These are phyloP conservation scores for Talaromyces marneffei DNA, from an alignment of 2,329 filamentous ascomycete species.

Conservation along the genomic window DNA sequence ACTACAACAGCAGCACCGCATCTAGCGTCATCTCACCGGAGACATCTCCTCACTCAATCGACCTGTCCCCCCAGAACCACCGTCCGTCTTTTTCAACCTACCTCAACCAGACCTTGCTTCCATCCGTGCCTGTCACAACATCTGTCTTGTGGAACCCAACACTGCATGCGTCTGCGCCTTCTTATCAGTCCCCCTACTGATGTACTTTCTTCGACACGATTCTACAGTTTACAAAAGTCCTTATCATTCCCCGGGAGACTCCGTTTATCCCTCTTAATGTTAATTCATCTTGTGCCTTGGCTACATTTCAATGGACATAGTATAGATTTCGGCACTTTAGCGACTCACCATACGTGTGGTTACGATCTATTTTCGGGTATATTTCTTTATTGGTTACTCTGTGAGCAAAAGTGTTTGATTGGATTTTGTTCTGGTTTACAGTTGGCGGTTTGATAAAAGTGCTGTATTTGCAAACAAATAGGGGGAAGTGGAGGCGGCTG, in stretches of 20 bases:
- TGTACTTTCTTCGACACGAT: neutral
- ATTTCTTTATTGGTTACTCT: neutral
- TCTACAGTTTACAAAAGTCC: neutral
- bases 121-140: constrained; percentile 2
- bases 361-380: neutral
- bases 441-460: neutral
- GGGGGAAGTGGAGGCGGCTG: neutral
- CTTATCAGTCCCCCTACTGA: constrained; percentile 15
- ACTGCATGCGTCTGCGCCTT: constrained; percentile 7
- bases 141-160: constrained; percentile 8
- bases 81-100: constrained; percentile 7
- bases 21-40: constrained; percentile 16
- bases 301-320: neutral
- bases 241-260: neutral
- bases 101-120: constrained; percentile 10
- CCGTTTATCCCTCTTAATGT: neutral
- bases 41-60: constrained; percentile 3
- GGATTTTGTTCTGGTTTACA: neutral
- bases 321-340: neutral
- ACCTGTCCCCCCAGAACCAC: neutral
- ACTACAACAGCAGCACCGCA: constrained; percentile 10
- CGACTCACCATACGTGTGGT: neutral
- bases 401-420: neutral
- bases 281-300: neutral
- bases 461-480: neutral